These are phyloP conservation scores for Colletotrichum ledebouriae DNA, from an alignment of 2,329 filamentous ascomycete genomes.

Conservation along the genomic window DNA sequence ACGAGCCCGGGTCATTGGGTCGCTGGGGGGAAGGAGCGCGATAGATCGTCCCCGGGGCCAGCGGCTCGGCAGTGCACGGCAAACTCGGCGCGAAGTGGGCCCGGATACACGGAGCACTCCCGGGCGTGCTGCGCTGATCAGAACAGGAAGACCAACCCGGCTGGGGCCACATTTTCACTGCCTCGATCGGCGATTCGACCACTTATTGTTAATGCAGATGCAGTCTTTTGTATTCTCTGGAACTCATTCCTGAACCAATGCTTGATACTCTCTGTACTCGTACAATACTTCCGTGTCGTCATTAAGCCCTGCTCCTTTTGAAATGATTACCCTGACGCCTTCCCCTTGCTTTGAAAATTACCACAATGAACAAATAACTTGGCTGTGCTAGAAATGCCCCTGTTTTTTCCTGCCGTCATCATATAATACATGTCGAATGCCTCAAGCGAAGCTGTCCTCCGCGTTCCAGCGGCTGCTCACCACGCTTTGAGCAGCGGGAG, in stretches of 20 bases:
- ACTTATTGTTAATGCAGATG: slow-evolving; percentile 14
- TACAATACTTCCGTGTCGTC: slow-evolving; percentile 41
- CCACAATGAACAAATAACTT: slow-evolving; percentile 24
- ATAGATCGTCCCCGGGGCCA: slow-evolving; percentile 11
- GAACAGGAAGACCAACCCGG: background rate
- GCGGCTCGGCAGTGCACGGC: slow-evolving; percentile 26
- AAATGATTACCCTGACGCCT: slow-evolving; percentile 34
- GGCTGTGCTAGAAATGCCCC: slow-evolving; percentile 27
- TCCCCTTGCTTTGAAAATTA: slow-evolving; percentile 11
- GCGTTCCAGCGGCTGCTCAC: slow-evolving; percentile 55
- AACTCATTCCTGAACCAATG: slow-evolving; percentile 32
- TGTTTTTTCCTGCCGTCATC: slow-evolving; percentile 11
- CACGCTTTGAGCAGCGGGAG: slow-evolving; percentile 27
- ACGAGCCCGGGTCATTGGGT: slow-evolving; percentile 5
- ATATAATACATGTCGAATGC: slow-evolving; percentile 28
- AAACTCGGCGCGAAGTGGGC: slow-evolving; percentile 17
- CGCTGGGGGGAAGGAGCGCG: background rate
- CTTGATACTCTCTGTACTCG: slow-evolving; percentile 38
- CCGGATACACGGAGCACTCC: slow-evolving; percentile 10
- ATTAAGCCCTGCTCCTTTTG: slow-evolving; percentile 35
- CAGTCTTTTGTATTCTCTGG: slow-evolving; percentile 31
- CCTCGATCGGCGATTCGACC: background rate
- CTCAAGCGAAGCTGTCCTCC: slow-evolving; percentile 60
- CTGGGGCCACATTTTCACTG: background rate
- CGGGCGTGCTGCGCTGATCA: background rate